Base-by-base conservation (phyloP, 257 asterid species). In the Capsicum rhomboideum region DNA sequence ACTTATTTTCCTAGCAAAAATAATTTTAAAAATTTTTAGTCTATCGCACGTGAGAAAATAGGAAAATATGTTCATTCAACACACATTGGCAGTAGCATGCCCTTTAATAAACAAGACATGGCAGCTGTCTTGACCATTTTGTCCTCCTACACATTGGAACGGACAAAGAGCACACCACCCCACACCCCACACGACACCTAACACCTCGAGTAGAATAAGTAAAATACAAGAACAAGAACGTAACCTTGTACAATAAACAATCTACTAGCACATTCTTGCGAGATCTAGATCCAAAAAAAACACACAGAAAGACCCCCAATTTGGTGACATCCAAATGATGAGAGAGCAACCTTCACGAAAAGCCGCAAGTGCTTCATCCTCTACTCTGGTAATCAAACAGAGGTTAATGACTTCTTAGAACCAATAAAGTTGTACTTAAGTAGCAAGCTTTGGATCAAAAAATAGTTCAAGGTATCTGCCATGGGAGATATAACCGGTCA, bases 301-400 rank as follows among this genome's bases (percentile, higher is more conserved):
- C 2, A 11, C 13, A 13, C n/a, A 44, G n/a, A 74, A 40, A 40
- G 8, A 40, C 93, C 95, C 50, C 97, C 92, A 59, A 92, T 92
- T 83, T 91, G 90, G 83, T 92, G 91, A 88, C 97, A 96, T 77
- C 99, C 99, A 40, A 83, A 86, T 88, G 89, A 66, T 84, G 86
- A 93, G 88, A 82, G 96, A 92, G 89, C 97, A 95, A 86, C 97
- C 96, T 85, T 88, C 91, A 74, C 95, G 94, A 54, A 95, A 87
- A 54, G 99, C 90, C 82, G 91, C 82, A 78, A 95, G 85, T 78
- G 96, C 97, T 72, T 91, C 97, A 54, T 96, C 90, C 63, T 94
- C 97, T 37, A 94, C 90, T 92, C 99, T 94, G 93, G 79, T 59
- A 80, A 85, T 79, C 54, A 82, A 59, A 78, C 29, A 85, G 81